A percentile compares a stretch with the other conserved stretches of the same genome.
These are phyloP conservation scores for Linnemannia elongata DNA, from an alignment of 192 early-diverging fungal genomes.

Conservation along the genomic window DNA sequence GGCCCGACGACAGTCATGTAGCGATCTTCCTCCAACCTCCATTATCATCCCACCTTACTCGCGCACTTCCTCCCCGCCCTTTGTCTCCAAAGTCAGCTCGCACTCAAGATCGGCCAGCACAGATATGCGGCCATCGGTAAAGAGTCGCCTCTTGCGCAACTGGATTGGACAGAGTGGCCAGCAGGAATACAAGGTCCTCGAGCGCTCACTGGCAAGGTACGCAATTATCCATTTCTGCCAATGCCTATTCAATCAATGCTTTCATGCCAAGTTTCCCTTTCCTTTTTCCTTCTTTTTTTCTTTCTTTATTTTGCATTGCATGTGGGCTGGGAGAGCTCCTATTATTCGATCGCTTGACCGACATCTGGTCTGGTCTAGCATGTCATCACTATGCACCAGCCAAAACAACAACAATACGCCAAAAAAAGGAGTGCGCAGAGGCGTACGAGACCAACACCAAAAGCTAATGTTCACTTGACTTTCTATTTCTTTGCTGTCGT, in stretches of 20 bases:
- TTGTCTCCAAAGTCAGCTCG: slow-evolving; percentile 32
- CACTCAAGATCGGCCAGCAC: slow-evolving; percentile 49
- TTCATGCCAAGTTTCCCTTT: neutral
- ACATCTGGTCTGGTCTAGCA: neutral
- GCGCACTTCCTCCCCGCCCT: slow-evolving; percentile 42
- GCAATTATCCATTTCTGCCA: slow-evolving; percentile 15
- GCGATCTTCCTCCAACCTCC: slow-evolving; percentile 49
- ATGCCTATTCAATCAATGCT: neutral
- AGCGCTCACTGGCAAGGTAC: slow-evolving; percentile 52
- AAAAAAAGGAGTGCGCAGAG: neutral
- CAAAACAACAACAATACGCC: slow-evolving; percentile 6
- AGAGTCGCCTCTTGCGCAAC: slow-evolving; percentile 51
- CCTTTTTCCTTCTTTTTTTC: neutral
- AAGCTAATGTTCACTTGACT: neutral
- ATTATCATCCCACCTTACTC: slow-evolving; percentile 55
- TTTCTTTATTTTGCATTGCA: slow-evolving; percentile 2
- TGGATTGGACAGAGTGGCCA: slow-evolving; percentile 54
- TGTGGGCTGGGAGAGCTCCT: slow-evolving; percentile 4
- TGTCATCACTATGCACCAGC: neutral
- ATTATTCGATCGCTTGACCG: slow-evolving; percentile 5
- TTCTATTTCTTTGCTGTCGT: slow-evolving; percentile 4
- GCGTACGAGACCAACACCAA: neutral
- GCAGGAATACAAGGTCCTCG: slow-evolving; percentile 52
- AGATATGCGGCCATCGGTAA: slow-evolving; percentile 55
- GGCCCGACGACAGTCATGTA: slow-evolving; percentile 52